Evolutionary conservation across 192 early-diverging fungal genomes (phyloP).

Genomic region (Backusella parvicylindrica): DNA sequence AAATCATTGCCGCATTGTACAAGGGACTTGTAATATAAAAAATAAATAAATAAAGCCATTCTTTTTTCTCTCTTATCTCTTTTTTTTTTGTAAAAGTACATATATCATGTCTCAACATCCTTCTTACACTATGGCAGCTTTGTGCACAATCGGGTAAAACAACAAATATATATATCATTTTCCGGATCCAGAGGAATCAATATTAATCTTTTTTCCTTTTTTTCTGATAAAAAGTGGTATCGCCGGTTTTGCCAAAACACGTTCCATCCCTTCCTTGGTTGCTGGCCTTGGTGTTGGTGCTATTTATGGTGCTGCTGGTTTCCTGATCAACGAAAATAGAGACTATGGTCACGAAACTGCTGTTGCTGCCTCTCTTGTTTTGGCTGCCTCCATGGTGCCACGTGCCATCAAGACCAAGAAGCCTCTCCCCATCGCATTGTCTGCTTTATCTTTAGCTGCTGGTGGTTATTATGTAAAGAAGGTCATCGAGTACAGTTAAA

Average conservation of each 20-base stretch:
- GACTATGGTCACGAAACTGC: slow-evolving; percentile 45
- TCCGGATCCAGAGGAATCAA: background rate
- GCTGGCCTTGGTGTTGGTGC: slow-evolving; percentile 37
- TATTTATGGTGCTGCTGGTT: slow-evolving; percentile 40
- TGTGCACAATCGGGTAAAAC: slow-evolving; percentile 27
- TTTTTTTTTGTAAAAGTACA: background rate
- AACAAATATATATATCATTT: background rate
- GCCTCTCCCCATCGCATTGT: slow-evolving; percentile 35
- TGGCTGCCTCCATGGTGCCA: slow-evolving; percentile 37
- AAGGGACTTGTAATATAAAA: background rate
- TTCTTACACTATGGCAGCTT: slow-evolving; percentile 31
- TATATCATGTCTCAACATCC: slow-evolving; percentile 30
- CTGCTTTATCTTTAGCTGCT: slow-evolving; percentile 31
- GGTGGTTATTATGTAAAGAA: slow-evolving; percentile 47
- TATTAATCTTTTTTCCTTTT: background rate
- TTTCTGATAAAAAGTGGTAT: slow-evolving; percentile 26
- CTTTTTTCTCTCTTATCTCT: background rate
- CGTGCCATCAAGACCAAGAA: slow-evolving; percentile 34
- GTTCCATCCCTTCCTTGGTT: slow-evolving; percentile 36
- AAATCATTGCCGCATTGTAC: background rate
- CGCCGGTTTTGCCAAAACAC: slow-evolving; percentile 30
- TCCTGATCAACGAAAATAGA: slow-evolving; percentile 34
- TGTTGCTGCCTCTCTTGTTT: slow-evolving; percentile 32
- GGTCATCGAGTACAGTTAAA: slow-evolving; percentile 39
- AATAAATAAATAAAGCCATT: background rate